phyloP scores from a whole-genome alignment of 805 yeast genomes.

The Saccharomycopsis sp. region DNA sequence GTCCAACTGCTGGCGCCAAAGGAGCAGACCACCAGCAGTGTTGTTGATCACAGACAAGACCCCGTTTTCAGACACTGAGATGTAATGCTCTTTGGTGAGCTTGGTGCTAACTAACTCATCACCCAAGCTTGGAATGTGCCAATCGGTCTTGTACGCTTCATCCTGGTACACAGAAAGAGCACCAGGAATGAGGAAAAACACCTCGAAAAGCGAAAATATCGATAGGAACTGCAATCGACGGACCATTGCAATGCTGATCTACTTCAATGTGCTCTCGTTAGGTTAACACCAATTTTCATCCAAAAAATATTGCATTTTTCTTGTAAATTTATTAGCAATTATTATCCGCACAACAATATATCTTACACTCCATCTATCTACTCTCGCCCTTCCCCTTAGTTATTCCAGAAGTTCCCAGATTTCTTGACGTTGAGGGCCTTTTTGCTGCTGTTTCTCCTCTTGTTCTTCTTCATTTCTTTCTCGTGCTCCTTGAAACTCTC shows the following conservation, averaged over 20 bases:
- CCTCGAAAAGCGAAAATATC: background rate
- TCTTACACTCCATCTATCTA: no score
- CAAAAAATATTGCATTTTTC: no score
- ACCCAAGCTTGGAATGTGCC: conserved; percentile 34
- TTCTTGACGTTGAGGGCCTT: conserved; percentile 7
- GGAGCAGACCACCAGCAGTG: conserved; percentile 24
- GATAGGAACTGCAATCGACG: no score
- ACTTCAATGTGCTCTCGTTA: no score
- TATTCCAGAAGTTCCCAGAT: conserved; percentile 18
- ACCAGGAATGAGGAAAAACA: conserved; percentile 1
- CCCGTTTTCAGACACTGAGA: conserved; percentile 25
- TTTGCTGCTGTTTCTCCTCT: conserved; percentile 4
- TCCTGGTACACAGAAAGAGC: conserved; percentile 26
- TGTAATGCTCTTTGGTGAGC: conserved; percentile 20
- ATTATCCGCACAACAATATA: no score
- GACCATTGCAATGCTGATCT: no score
- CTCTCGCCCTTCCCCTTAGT: no score
- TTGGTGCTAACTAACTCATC: conserved; percentile 18
- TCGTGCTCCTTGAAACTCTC: conserved; percentile 32
- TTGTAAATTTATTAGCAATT: no score
- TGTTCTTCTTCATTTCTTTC: conserved; percentile 23
- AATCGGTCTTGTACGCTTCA: conserved; percentile 37
- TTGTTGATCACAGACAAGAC: conserved; percentile 25
- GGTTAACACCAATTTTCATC: no score
- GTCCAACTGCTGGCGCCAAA: conserved; percentile 27